These are phyloP conservation scores for Trypanosoma grayi DNA, from an alignment of 208 protist species.

Conservation along the genomic window DNA sequence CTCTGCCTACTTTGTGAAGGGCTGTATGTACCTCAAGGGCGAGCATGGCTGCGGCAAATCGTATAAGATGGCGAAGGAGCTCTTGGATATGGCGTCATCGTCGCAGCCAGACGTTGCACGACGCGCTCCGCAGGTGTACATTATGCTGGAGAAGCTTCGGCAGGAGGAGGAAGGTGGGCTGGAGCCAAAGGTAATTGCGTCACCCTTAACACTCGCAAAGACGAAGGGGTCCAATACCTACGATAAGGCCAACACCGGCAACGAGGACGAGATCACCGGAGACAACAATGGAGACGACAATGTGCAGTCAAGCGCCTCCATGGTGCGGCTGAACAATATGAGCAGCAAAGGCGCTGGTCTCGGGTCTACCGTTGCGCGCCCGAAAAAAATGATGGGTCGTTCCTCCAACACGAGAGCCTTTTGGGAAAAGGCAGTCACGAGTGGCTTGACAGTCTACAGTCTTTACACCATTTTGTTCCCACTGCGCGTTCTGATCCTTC, in stretches of 20 bases:
- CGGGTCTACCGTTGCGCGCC: background rate
- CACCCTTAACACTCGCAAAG: slow-evolving; percentile 7
- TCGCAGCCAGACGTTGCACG: slow-evolving; percentile 65
- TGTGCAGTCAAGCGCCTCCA: slow-evolving; percentile 45
- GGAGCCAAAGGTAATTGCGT: slow-evolving; percentile 10
- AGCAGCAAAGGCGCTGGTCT: slow-evolving; percentile 13
- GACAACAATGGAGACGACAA: background rate
- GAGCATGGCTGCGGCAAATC: slow-evolving; percentile 77
- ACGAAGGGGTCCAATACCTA: background rate
- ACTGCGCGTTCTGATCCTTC: slow-evolving; percentile 68
- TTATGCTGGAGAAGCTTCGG: slow-evolving; percentile 64
- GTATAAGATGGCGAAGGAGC: slow-evolving; percentile 69
- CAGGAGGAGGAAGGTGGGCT: slow-evolving; percentile 46
- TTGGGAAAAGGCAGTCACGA: slow-evolving; percentile 72
- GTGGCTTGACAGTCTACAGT: slow-evolving; percentile 48
- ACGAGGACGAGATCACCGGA: background rate
- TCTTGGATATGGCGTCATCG: slow-evolving; percentile 55
- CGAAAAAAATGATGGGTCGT: slow-evolving; percentile 8
- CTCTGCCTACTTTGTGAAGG: slow-evolving; percentile 84
- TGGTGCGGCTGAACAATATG: slow-evolving; percentile 54
- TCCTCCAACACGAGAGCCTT: slow-evolving; percentile 50
- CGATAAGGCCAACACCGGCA: slow-evolving; percentile 11
- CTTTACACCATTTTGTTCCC: slow-evolving; percentile 80
- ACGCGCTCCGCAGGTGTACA: slow-evolving; percentile 56
- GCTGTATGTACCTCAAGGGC: slow-evolving; percentile 82